phyloP scores from a whole-genome alignment of 805 yeast species.

The Lachancea meyersii region DNA sequence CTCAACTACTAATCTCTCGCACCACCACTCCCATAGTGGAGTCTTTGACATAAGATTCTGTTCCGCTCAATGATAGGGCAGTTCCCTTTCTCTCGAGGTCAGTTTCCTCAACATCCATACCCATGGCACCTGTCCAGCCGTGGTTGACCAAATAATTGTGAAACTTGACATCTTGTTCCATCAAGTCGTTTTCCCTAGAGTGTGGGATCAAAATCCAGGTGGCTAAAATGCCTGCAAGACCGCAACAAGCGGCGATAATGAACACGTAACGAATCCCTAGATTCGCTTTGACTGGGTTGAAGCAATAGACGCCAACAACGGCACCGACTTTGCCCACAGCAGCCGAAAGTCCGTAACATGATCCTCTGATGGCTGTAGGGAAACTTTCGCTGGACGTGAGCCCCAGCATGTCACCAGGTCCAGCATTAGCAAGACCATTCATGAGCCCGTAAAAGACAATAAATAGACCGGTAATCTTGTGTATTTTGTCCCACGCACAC shows the following conservation, averaged over 20 bases:
- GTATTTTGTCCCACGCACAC: constrained; percentile 50
- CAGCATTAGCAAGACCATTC: constrained; percentile 65
- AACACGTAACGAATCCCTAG: constrained; percentile 71
- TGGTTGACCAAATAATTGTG: constrained; percentile 50
- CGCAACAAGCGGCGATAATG: constrained; percentile 70
- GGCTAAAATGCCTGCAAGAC: constrained; percentile 54
- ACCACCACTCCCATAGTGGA: no score
- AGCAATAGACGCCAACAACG: constrained; percentile 70
- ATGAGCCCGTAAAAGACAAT: constrained; percentile 68
- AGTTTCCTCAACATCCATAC: constrained; percentile 22
- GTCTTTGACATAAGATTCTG: not conserved
- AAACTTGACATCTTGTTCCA: constrained; percentile 57
- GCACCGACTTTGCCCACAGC: constrained; percentile 83
- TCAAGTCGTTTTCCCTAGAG: constrained; percentile 60
- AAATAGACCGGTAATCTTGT: constrained; percentile 54
- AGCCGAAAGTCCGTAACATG: constrained; percentile 68
- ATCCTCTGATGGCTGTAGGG: constrained; percentile 75
- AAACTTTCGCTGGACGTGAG: constrained; percentile 58
- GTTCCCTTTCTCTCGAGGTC: constrained; percentile 1
- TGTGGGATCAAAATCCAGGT: constrained; percentile 64
- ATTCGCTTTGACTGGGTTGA: constrained; percentile 58
- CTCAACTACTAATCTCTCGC: no score
- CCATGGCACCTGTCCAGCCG: constrained; percentile 50
- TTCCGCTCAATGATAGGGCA: not conserved
- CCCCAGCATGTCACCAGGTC: constrained; percentile 76